Percentiles rank a stretch among this genome's conserved stretches.
Evolutionary conservation across 257 asterid genomes (phyloP).

Genomic region (Catharanthus roseus): DNA sequence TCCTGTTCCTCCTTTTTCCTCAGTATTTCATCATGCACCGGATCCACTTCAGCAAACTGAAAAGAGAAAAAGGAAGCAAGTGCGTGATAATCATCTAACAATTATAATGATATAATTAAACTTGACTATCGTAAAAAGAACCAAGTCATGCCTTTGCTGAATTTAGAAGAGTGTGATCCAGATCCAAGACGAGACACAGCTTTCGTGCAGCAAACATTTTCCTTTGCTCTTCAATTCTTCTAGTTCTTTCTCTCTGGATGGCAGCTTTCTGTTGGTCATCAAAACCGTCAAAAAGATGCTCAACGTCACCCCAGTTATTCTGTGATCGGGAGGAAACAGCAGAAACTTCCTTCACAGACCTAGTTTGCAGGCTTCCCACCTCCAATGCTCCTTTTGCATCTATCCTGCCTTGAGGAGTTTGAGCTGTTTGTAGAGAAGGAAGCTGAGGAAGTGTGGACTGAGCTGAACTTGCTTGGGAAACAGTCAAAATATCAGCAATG

Average conservation of each 20-base stretch:
- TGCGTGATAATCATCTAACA: slow-evolving; percentile 3
- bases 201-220: slow-evolving; percentile 81
- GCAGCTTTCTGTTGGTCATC: slow-evolving; percentile 88
- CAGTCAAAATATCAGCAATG: slow-evolving; percentile 65
- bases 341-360: slow-evolving; percentile 42
- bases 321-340: slow-evolving; percentile 57
- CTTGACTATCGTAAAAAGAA: background rate
- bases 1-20: slow-evolving; percentile 94
- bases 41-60: slow-evolving; percentile 92
- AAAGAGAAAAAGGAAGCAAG: slow-evolving; percentile 17
- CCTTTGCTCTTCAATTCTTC: slow-evolving; percentile 92
- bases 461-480: slow-evolving; percentile 47
- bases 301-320: slow-evolving; percentile 71
- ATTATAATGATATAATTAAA: slow-evolving; percentile 10
- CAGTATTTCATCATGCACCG: slow-evolving; percentile 72
- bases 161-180: slow-evolving; percentile 93
- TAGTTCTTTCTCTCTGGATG: slow-evolving; percentile 81
- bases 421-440: slow-evolving; percentile 36
- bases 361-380: slow-evolving; percentile 34
- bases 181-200: slow-evolving; percentile 94
- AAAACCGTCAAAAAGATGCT: slow-evolving; percentile 83
- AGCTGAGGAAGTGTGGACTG: slow-evolving; percentile 34
- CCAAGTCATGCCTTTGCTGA: slow-evolving; percentile 72
- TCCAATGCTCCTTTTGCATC: slow-evolving; percentile 37
- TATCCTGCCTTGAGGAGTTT: slow-evolving; percentile 35